These are phyloP conservation scores for Tremella fuciformis DNA, from an alignment of 768 basidiomycete genomes.

Conservation along the genomic window DNA sequence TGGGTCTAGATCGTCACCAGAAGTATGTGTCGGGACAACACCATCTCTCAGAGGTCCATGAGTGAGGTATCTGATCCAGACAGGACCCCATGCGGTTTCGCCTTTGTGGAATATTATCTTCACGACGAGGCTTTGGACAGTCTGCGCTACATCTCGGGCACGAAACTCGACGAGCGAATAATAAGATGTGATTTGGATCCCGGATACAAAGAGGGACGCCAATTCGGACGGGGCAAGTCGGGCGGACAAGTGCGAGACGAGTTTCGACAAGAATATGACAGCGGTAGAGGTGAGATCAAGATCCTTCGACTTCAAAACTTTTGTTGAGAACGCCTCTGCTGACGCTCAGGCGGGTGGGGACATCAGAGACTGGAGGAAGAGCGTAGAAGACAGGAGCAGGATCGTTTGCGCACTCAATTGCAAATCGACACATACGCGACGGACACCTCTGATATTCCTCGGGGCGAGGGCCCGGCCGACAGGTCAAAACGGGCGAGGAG, in stretches of 20 bases:
- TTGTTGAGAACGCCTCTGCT: slow-evolving; percentile 7
- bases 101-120: slow-evolving; percentile 69
- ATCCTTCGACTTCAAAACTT: slow-evolving; percentile 44
- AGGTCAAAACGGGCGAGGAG: slow-evolving; percentile 39
- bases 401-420: slow-evolving; percentile 35
- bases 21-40: slow-evolving; percentile 6
- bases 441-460: slow-evolving; percentile 37
- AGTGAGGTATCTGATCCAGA: too few relatives aligned
- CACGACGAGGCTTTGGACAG: slow-evolving; percentile 88
- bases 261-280: slow-evolving; percentile 93
- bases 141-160: slow-evolving; percentile 93
- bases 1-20: slow-evolving; percentile 48
- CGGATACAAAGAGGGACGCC: slow-evolving; percentile 92
- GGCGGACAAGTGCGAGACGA: slow-evolving; percentile 91
- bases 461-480: slow-evolving; percentile 31
- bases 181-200: slow-evolving; percentile 96
- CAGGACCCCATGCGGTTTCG: slow-evolving; percentile 53
- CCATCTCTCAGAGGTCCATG: not conserved
- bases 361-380: slow-evolving; percentile 44
- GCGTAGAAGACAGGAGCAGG: slow-evolving; percentile 38
- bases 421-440: slow-evolving; percentile 47
- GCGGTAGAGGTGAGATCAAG: slow-evolving; percentile 81
- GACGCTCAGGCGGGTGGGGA: slow-evolving; percentile 45
- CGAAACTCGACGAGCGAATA: slow-evolving; percentile 96
- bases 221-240: slow-evolving; percentile 95